These are phyloP conservation scores for Penicillium lividum DNA, from an alignment of 495 filamentous ascomycete genomes.

Conservation along the genomic window DNA sequence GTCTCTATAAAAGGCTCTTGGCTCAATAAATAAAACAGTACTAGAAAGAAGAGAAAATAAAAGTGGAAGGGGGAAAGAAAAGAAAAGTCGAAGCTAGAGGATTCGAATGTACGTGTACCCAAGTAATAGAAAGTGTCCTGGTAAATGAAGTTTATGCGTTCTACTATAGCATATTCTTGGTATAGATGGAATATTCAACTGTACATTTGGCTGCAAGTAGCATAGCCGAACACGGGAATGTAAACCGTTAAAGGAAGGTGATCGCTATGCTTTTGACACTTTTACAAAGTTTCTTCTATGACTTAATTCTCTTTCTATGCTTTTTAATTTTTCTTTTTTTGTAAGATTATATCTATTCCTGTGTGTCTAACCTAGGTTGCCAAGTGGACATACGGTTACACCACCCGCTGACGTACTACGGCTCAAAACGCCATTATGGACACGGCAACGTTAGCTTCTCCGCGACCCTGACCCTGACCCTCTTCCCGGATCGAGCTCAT, in stretches of 20 bases:
- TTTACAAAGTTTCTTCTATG: background rate
- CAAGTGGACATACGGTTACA: background rate
- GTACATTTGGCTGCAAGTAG: background rate
- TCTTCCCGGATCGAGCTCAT: constrained; percentile 4
- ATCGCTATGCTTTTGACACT: background rate
- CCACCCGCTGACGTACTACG: constrained; percentile 7
- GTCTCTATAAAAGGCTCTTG: no score
- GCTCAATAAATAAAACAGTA: no score
- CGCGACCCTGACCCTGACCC: background rate
- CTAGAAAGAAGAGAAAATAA: no score
- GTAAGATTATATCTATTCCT: background rate
- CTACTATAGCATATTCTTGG: no score
- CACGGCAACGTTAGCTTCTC: background rate
- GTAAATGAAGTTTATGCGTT: no score
- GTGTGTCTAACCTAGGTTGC: background rate
- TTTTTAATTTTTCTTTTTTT: background rate
- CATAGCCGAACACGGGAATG: background rate
- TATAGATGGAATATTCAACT: no score
- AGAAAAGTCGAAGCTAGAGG: no score
- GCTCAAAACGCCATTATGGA: background rate
- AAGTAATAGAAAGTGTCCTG: no score
- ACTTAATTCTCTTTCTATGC: background rate
- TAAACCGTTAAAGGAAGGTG: background rate
- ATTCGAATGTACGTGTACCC: no score
- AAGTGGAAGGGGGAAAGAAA: no score